Evolutionary conservation across 1,139 yeast genomes (phyloP), one percentile per base, ranked within the genome.

Genomic region (Yamadazyma atmosphaerica): DNA sequence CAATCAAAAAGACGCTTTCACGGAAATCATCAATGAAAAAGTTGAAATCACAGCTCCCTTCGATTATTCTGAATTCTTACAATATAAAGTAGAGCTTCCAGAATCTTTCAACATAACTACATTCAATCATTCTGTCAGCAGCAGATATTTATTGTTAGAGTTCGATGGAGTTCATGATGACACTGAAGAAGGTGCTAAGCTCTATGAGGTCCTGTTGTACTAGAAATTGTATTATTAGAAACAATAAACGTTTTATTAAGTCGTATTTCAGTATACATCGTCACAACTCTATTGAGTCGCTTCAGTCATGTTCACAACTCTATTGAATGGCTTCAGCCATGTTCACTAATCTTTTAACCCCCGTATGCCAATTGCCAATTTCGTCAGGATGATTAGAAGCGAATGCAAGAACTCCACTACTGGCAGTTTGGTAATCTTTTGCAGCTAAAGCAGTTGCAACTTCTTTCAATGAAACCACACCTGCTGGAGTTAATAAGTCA

Each of bases 361-460:
- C 98, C 18, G 87, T 81, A 68, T 87, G 81, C 98, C 98, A 92
- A 52, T 85, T 81, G 10, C 96, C 96, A 48, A 86, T 80, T 60
- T 90, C 96, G 32, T 77, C 81, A 35, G 83, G 76, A 50, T 79
- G 77, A 29, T 77, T 74, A 7, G 89, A 76, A 35, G 86, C 77
- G 49, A 92, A 75, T 38, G 81, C 79, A 34, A 73, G 62, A 47
- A 79, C 79, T 37, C 78, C 52, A 10, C 74, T 65, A 38, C 75
- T 64, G 2, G 98, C 97, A 10, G 68, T 67, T 11, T 63, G 63
- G 56, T 70, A 86, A 47, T 87, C 83, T 45, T 74, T 72, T 12
- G 58, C 62, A 15, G 68, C 68, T 50, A 94, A 63, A 1, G 80
- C 66, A 10, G 61, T 62, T 22, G 81, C 65, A 36, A 89, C 60